phyloP scores from a whole-genome alignment of 1,284 basidiomycete species.

The Moniliophthora roreri region DNA sequence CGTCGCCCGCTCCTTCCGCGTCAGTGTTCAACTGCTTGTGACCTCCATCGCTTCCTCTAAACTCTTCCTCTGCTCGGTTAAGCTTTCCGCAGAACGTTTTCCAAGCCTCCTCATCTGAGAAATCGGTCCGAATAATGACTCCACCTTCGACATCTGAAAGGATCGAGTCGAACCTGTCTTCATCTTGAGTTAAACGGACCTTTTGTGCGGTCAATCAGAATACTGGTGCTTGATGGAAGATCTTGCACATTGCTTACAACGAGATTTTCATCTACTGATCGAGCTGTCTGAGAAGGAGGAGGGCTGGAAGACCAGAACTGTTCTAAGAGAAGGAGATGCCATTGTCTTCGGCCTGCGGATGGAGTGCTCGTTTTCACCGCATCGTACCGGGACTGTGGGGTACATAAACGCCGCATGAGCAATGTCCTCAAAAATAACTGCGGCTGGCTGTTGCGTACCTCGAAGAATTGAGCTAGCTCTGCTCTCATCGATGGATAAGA shows the following conservation, averaged over 20 bases:
- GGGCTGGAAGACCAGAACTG: conserved; percentile 36
- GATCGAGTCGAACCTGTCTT: conserved; percentile 43
- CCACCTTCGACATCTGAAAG: conserved; percentile 41
- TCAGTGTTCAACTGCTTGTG: conserved; percentile 14
- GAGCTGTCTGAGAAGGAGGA: conserved; percentile 4
- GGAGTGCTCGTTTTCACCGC: conserved; percentile 33
- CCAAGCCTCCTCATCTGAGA: conserved; percentile 66
- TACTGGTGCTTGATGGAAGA: conserved; percentile 3
- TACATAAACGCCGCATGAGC: too few relatives aligned
- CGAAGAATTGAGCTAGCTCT: background rate
- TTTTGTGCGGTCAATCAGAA: conserved; percentile 29
- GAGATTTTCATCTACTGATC: background rate
- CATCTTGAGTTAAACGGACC: conserved; percentile 37
- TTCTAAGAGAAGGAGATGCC: conserved; percentile 37
- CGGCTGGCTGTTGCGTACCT: background rate
- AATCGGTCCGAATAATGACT: conserved; percentile 68
- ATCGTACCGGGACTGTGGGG: conserved; percentile 14
- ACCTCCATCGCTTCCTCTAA: conserved; percentile 28
- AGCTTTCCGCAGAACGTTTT: conserved; percentile 48
- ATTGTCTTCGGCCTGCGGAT: conserved; percentile 39
- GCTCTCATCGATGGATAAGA: background rate
- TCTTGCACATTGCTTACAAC: background rate
- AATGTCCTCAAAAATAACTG: too few relatives aligned
- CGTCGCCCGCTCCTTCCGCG: conserved; percentile 23
- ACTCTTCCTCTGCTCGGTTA: conserved; percentile 49